These are phyloP conservation scores for Parasitella parasitica DNA, from an alignment of 371 early-diverging fungal species.

Conservation along the genomic window DNA sequence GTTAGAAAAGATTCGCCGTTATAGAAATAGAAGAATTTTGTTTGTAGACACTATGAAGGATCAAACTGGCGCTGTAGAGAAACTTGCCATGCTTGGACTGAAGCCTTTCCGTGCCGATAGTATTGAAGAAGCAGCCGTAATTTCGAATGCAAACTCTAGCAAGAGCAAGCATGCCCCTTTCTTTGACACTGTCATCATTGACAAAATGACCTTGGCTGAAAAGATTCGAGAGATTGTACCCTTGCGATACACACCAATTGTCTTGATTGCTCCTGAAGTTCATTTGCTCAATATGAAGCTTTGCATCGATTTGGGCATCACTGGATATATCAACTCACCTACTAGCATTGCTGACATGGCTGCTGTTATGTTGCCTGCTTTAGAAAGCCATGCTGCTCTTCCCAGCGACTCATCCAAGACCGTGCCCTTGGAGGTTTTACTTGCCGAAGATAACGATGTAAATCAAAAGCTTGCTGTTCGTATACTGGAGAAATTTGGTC, in stretches of 20 bases:
- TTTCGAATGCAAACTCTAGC: slow-evolving; percentile 14
- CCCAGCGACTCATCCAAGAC: slow-evolving; percentile 54
- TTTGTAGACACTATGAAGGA: slow-evolving; percentile 43
- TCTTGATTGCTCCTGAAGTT: slow-evolving; percentile 52
- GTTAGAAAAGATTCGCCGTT: slow-evolving; percentile 46
- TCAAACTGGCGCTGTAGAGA: slow-evolving; percentile 16
- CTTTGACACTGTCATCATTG: slow-evolving; percentile 58
- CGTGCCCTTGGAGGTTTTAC: slow-evolving; percentile 62
- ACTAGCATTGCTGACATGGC: slow-evolving; percentile 61
- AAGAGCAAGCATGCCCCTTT: slow-evolving; percentile 31
- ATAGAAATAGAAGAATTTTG: slow-evolving; percentile 45
- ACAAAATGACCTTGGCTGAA: slow-evolving; percentile 50
- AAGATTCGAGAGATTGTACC: slow-evolving; percentile 52
- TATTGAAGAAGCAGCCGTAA: slow-evolving; percentile 39
- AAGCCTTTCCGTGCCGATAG: slow-evolving; percentile 37
- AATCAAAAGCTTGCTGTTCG: slow-evolving; percentile 79
- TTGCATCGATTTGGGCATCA: slow-evolving; percentile 65
- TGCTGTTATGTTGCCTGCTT: slow-evolving; percentile 65
- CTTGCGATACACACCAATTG: slow-evolving; percentile 67
- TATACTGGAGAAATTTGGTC: slow-evolving; percentile 74
- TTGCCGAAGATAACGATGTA: slow-evolving; percentile 83
- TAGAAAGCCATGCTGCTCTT: slow-evolving; percentile 63
- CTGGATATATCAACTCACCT: slow-evolving; percentile 63
- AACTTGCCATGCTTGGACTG: slow-evolving; percentile 41
- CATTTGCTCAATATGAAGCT: slow-evolving; percentile 55